Percentiles rank a stretch among this genome's conserved stretches.
phyloP scores from a whole-genome alignment of 768 basidiomycete genomes.

The Russula emetica region DNA sequence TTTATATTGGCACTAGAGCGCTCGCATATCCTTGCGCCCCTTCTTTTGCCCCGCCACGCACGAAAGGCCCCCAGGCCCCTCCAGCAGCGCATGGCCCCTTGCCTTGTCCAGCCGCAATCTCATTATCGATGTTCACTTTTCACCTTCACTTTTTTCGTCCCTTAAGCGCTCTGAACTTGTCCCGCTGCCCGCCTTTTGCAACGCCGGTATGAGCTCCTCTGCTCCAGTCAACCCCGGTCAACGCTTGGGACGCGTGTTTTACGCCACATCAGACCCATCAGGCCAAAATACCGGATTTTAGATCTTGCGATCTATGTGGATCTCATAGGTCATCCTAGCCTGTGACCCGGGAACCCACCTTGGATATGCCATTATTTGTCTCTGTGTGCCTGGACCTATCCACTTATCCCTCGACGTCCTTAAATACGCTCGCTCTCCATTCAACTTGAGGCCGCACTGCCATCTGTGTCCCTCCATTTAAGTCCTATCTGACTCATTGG shows the following conservation, averaged over 20 bases:
- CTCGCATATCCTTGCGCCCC: neutral
- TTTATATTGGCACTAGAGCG: slow-evolving; percentile 15
- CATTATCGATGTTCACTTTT: neutral
- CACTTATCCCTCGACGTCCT: neutral
- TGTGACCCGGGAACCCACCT: neutral
- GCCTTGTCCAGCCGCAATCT: neutral
- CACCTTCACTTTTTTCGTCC: neutral
- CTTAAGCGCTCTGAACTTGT: neutral
- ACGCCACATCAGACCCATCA: slow-evolving; percentile 12
- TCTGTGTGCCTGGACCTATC: slow-evolving; percentile 13
- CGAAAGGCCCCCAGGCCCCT: neutral
- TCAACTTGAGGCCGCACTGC: slow-evolving; percentile 15
- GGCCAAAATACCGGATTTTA: slow-evolving; percentile 1
- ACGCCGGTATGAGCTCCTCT: neutral
- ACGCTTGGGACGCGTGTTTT: neutral
- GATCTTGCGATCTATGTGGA: slow-evolving; percentile 10
- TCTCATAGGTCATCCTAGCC: slow-evolving; percentile 10
- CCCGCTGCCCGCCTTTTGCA: neutral
- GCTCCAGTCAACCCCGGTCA: neutral
- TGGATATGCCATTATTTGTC: slow-evolving; percentile 8
- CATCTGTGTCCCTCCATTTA: slow-evolving; percentile 8
- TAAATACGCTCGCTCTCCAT: slow-evolving; percentile 2
- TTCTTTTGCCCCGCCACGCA: neutral
- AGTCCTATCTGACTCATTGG: slow-evolving; percentile 19
- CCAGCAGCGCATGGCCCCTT: neutral